Evolutionary conservation across 2,329 filamentous ascomycete species (phyloP).

Genomic region (Karstenula rhodostoma): DNA sequence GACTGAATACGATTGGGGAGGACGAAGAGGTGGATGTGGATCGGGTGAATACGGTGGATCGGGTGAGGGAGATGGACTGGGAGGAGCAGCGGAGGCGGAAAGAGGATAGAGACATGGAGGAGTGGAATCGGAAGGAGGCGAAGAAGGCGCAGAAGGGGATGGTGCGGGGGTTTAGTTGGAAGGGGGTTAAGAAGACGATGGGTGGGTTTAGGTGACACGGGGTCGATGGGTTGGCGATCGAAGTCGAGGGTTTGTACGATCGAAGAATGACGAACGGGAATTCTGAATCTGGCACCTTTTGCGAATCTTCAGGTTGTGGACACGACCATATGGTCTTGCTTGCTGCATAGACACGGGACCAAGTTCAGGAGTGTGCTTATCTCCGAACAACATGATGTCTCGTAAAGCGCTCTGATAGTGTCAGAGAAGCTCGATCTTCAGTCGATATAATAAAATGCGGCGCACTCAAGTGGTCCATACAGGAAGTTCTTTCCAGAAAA

Average conservation of each 20-base stretch:
- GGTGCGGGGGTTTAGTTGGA: slow-evolving; percentile 10
- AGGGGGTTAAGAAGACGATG: slow-evolving; percentile 6
- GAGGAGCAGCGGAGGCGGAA: slow-evolving; percentile 8
- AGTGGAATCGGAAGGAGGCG: slow-evolving; percentile 12
- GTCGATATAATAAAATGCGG: too few species aligned
- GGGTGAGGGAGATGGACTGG: neutral
- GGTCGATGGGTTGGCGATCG: neutral
- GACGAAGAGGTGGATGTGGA: slow-evolving; percentile 6
- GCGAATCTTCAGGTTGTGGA: too few species aligned
- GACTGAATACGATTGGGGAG: slow-evolving; percentile 9
- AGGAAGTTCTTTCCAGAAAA: neutral
- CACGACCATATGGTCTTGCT: too few species aligned
- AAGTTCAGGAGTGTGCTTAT: too few species aligned
- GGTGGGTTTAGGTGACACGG: slow-evolving; percentile 1
- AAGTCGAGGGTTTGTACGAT: neutral
- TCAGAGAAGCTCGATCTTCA: too few species aligned
- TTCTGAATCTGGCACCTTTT: neutral
- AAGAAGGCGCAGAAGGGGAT: slow-evolving; percentile 8
- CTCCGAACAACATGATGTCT: too few species aligned
- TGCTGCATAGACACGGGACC: too few species aligned
- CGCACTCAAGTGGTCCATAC: neutral
- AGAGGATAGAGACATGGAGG: slow-evolving; percentile 12
- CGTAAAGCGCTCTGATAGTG: too few species aligned
- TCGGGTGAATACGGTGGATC: slow-evolving; percentile 3
- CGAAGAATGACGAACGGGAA: neutral